Percentiles rank a stretch among this genome's conserved stretches.
These are phyloP conservation scores for Pichia sp. DNA, from an alignment of 1,139 yeast species.

Conservation along the genomic window DNA sequence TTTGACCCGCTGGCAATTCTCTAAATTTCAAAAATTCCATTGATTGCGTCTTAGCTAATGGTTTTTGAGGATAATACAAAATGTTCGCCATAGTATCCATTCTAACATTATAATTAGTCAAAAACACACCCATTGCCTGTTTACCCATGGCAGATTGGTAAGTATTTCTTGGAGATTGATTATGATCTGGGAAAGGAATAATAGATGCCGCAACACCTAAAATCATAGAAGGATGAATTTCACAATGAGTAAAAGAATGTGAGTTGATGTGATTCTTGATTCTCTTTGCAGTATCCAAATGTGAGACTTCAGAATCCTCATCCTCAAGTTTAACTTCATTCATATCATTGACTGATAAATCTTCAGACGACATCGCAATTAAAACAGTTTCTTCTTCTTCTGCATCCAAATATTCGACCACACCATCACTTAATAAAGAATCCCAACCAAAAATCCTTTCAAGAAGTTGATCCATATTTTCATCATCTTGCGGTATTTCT, in stretches of 20 bases:
- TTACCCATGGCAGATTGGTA: slow-evolving; percentile 99
- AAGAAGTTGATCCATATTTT: slow-evolving; percentile 37
- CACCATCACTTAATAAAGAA: slow-evolving; percentile 73
- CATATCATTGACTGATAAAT: slow-evolving; percentile 43
- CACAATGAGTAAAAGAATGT: slow-evolving; percentile 97
- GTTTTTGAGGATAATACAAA: slow-evolving; percentile 95
- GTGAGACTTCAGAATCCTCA: slow-evolving; percentile 32
- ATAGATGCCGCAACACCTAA: slow-evolving; percentile 97
- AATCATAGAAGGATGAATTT: slow-evolving; percentile 98
- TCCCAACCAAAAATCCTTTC: slow-evolving; percentile 71
- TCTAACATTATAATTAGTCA: slow-evolving; percentile 91
- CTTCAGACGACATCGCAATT: slow-evolving; percentile 99
- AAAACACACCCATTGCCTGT: slow-evolving; percentile 99
- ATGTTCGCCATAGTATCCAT: slow-evolving; percentile 99
- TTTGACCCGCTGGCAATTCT: slow-evolving; percentile 98
- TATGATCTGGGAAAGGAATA: slow-evolving; percentile 99
- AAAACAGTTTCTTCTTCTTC: slow-evolving; percentile 97
- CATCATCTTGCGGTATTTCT: slow-evolving; percentile 39
- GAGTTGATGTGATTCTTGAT: slow-evolving; percentile 46
- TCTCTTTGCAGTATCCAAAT: slow-evolving; percentile 75
- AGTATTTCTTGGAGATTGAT: slow-evolving; percentile 98
- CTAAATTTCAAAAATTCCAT: slow-evolving; percentile 97
- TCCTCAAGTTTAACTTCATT: slow-evolving; percentile 42
- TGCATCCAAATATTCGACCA: slow-evolving; percentile 92
- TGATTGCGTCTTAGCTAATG: slow-evolving; percentile 97